Evolutionary conservation across 768 basidiomycete genomes (phyloP), one percentile per base, ranked within the genome.

Genomic region (Boletellus ananas): DNA sequence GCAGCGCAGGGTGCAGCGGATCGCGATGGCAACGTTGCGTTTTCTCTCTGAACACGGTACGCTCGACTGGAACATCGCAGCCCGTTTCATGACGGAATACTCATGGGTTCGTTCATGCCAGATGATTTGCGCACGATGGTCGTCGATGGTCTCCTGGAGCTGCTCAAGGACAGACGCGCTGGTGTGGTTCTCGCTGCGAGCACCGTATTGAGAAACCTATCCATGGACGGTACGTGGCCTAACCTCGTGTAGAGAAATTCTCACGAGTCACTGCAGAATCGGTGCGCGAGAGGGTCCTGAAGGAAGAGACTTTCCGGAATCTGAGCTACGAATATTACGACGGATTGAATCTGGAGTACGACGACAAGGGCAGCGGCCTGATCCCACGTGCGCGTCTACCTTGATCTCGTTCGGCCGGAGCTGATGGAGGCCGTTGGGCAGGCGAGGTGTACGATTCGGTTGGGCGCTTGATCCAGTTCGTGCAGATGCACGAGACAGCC

Each of bases 361-460:
- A 56, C 31, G 50, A 54, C 20, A 52, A 50, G 35, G 46, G 43
- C 3, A 54, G 29, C 47, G 45, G 57, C 2, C 55, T 57, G 0
- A 44, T 45, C 3, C 45, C 38, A 16, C 47, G 64, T 65, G 23
- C 31, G 62, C 14, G 2, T 23, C 39, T 16, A 3, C 12, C n/a
- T 13, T 17, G 16, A 16, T 6, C 18, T n/a, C 9, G 7, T 4
- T 23, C 20, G 3, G 17, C 43, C 27, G 11, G 10, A 11, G 4
- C 34, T 47, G 38, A 56, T 21, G 18, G 3, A 13, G 27, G 4
- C 29, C 9, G 6, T 50, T 20, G 16, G 17, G n/a, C 48, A 64
- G 63, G 40, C 1, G 63, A 64, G 43, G 63, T 65, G 12, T 63
- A 58, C 34, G 48, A 55, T 21, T 52, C 57, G 1, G 52, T 65